Conservation (phyloP, 208 protist species). For the Polymyxa betae region DNA sequence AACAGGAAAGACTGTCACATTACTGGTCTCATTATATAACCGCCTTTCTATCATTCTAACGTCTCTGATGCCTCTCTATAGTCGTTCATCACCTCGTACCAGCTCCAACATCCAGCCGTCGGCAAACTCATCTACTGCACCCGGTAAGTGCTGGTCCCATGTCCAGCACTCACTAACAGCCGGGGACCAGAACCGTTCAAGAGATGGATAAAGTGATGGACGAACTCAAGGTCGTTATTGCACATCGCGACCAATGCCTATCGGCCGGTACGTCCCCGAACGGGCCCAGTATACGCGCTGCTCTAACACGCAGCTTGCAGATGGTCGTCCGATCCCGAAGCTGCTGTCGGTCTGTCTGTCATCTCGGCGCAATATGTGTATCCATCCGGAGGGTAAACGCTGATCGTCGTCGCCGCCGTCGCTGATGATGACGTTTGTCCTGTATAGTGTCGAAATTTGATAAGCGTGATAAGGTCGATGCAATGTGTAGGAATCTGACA, state of each 20-base stretch:
- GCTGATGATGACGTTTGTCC: constrained; percentile 71
- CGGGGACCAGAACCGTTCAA: constrained; percentile 64
- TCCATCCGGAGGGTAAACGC: constrained; percentile 46
- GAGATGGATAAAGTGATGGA: constrained; percentile 96
- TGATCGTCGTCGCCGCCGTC: not conserved
- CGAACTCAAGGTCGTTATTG: constrained; percentile 82
- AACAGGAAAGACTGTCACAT: constrained; percentile 98
- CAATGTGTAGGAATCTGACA: constrained; percentile 86
- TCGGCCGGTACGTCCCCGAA: constrained; percentile 57
- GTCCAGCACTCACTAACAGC: not conserved
- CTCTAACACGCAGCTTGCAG: constrained; percentile 36
- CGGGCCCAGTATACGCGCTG: constrained; percentile 63
- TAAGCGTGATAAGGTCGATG: constrained; percentile 86
- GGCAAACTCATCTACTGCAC: constrained; percentile 98
- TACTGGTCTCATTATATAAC: constrained; percentile 74
- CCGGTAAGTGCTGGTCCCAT: constrained; percentile 89
- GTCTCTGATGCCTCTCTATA: constrained; percentile 58
- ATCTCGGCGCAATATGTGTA: constrained; percentile 86
- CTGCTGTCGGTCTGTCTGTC: constrained; percentile 76
- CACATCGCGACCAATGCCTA: constrained; percentile 42
- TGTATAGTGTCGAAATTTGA: constrained; percentile 63
- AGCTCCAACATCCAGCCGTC: constrained; percentile 84
- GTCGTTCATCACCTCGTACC: constrained; percentile 76
- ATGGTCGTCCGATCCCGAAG: constrained; percentile 55
- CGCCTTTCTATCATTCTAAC: constrained; percentile 85